Evolutionary conservation across 305 asterid species (phyloP), one percentile per base, ranked within the genome.

Genomic region (Striga hermonthica): DNA sequence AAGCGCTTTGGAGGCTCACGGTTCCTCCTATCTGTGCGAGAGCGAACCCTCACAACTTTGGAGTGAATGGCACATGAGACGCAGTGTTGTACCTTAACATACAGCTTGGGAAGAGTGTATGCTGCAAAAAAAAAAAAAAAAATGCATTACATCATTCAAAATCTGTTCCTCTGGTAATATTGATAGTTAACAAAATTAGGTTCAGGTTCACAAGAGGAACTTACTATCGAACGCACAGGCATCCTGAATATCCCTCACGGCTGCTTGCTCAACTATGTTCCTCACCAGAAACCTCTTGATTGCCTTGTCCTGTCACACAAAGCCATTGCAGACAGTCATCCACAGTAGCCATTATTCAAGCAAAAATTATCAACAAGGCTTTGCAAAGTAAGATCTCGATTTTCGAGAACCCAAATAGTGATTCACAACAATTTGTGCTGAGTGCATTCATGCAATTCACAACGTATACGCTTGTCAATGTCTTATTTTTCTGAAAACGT

Each of bases 1-100:
- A 82, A 87, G 28, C 95, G 89, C 84, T 80, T 86, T 39, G 97
- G 95, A 4, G 97, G 97, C 71, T 91, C 98, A 68, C 96, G 95
- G 74, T 69, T 80, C 77, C 91, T 88, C 90, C 98, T 81, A 14
- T 88, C 84, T 12, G 84, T 77, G 0, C 79, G 78, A 1, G 98
- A 91, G 3, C 95, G 83, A 49, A 91, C 96, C 81, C 95, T 86
- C 45, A 91, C 98, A 11, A 91, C 96, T 66, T 88, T 91, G 14
- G 95, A 91, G 84, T 91, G 96, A 59, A 86, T 88, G 47, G 96
- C 98, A 57, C 96, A 91, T 1, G 96, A 86, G 22, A 91, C 94
- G 49, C 98, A 88, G 76, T 91, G 85, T 67, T 79, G 91, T 95
- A 91, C 83, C 87, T 91, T 91, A 79, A 85, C 78, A n/a, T 89